A percentile compares a stretch with the other conserved stretches of the same genome.
Conservation (phyloP, 169 alveolate species). For the Perkinsus marinus region DNA sequence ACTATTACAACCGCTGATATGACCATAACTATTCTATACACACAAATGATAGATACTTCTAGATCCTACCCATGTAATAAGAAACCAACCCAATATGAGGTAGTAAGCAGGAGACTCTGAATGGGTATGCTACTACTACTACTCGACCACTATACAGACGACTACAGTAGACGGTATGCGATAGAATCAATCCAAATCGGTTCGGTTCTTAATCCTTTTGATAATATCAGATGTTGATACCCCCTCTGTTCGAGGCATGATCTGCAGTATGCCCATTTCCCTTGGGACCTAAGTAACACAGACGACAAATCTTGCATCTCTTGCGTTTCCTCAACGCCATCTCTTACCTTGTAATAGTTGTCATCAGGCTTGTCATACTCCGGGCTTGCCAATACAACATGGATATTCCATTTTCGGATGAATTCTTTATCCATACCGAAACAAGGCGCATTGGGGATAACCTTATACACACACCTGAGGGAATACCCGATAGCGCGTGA, state of each 20-base stretch:
- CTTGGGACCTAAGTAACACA: not conserved
- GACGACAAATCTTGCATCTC: not conserved
- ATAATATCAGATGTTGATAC: constrained; percentile 1
- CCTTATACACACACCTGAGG: not conserved
- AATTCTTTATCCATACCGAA: constrained; percentile 1
- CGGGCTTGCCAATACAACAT: not conserved
- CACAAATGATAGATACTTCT: too few relatives aligned
- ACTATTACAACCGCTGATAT: too few relatives aligned
- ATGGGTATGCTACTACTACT: not conserved
- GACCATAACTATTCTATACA: not conserved
- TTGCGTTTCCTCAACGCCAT: not conserved
- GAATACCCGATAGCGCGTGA: too few relatives aligned
- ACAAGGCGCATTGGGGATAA: constrained; percentile 2
- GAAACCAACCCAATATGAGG: too few relatives aligned
- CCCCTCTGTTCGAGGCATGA: not conserved
- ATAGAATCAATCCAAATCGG: not conserved
- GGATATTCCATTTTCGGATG: not conserved
- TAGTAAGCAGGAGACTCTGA: not conserved
- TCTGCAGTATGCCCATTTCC: not conserved
- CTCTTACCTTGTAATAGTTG: not conserved
- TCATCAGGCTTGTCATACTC: constrained; percentile 5
- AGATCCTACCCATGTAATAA: too few relatives aligned
- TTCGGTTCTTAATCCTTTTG: not conserved
- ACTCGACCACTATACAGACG: not conserved
- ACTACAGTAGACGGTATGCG: too few relatives aligned